A percentile compares a stretch with the other conserved stretches of the same genome.
Conservation (phyloP, 2,329 filamentous ascomycete species). For the Knufia petricola region DNA sequence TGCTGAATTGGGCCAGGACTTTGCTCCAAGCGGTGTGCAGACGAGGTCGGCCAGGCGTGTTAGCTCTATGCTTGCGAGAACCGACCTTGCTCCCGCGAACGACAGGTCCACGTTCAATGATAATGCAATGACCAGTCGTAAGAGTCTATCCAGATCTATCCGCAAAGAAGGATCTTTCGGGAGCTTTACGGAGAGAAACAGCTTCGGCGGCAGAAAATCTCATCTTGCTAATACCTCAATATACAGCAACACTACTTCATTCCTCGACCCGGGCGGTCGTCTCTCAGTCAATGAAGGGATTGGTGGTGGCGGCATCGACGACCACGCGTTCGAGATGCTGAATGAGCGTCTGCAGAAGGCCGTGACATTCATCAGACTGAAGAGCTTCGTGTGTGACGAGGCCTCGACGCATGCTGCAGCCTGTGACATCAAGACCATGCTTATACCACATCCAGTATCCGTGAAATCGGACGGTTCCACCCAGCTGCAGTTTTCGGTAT, state of each 20-base stretch:
- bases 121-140: slow-evolving; percentile 42
- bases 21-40: slow-evolving; percentile 44
- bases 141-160: slow-evolving; percentile 38
- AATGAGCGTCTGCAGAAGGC: slow-evolving; percentile 8
- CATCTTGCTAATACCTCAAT: slow-evolving; percentile 43
- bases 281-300: slow-evolving; percentile 7
- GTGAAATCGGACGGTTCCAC: slow-evolving; percentile 7
- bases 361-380: slow-evolving; percentile 20
- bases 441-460: slow-evolving; percentile 1
- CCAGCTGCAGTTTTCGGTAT: slow-evolving; percentile 41
- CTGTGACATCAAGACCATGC: not conserved
- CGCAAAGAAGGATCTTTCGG: slow-evolving; percentile 68
- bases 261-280: slow-evolving; percentile 43
- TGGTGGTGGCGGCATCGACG: slow-evolving; percentile 14
- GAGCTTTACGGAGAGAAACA: slow-evolving; percentile 53
- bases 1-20: slow-evolving; percentile 61
- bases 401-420: not conserved
- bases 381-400: slow-evolving; percentile 14
- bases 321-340: not conserved
- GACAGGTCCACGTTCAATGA: slow-evolving; percentile 75
- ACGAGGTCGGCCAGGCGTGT: slow-evolving; percentile 64
- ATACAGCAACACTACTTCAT: slow-evolving; percentile 47
- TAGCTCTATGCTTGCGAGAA: slow-evolving; percentile 80
- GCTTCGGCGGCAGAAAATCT: slow-evolving; percentile 48
- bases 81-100: slow-evolving; percentile 76